These are phyloP conservation scores for Petunia axillaris DNA, from an alignment of 257 asterid species.

Conservation along the genomic window DNA sequence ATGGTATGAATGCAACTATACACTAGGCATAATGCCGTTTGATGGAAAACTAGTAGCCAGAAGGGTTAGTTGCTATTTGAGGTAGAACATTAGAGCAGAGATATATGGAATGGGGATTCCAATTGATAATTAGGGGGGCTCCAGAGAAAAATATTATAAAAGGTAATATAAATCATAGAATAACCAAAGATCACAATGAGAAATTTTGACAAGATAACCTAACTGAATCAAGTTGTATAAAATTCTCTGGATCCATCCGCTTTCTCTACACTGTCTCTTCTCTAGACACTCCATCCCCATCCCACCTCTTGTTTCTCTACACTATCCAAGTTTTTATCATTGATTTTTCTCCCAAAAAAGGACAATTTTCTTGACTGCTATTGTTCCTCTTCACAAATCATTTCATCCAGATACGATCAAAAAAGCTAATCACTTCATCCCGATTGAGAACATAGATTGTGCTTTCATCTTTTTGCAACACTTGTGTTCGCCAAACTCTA, in stretches of 20 bases:
- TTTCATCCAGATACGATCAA: constrained; percentile 6
- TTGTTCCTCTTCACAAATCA: not conserved
- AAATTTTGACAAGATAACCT: not conserved
- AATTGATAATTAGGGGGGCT: not conserved
- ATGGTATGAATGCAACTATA: not conserved
- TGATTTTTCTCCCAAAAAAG: constrained; percentile 2
- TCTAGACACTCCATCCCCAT: not conserved
- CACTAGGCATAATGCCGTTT: not conserved
- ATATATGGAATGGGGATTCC: not conserved
- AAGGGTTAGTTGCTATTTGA: not conserved
- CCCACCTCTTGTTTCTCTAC: not conserved
- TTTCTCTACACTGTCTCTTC: not conserved
- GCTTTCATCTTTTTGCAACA: constrained; percentile 15
- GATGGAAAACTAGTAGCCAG: not conserved
- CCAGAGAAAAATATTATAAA: not conserved
- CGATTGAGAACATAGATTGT: not conserved
- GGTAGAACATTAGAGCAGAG: not conserved
- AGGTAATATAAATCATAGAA: not conserved
- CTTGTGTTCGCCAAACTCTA: not conserved
- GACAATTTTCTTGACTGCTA: not conserved
- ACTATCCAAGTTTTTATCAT: not conserved
- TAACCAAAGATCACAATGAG: not conserved
- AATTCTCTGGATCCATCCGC: not conserved
- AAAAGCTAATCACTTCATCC: not conserved
- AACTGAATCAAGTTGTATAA: not conserved